These are phyloP conservation scores for Monosporozyma servazzii DNA, from an alignment of 805 yeast species.

Conservation along the genomic window DNA sequence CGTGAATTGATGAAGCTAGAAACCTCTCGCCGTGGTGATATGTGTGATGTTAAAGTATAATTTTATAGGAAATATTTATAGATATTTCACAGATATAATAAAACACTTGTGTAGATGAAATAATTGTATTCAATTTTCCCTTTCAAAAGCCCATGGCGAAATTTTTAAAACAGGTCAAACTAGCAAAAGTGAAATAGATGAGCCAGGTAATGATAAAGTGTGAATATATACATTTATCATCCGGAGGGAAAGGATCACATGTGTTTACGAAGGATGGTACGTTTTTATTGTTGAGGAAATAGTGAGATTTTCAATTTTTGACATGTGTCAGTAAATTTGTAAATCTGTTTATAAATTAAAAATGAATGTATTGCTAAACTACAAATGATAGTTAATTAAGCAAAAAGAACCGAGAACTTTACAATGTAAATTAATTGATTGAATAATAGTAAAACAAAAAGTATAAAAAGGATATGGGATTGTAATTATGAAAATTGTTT, in stretches of 20 bases:
- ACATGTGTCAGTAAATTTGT: background rate
- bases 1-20: conserved; percentile 82
- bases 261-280: no score
- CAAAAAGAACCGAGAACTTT: background rate
- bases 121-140: no score
- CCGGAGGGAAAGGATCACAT: no score
- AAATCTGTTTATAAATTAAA: background rate
- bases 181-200: no score
- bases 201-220: no score
- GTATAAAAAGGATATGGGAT: background rate
- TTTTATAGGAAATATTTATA: background rate
- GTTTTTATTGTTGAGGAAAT: no score
- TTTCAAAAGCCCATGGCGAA: background rate
- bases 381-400: background rate
- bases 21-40: conserved; percentile 47
- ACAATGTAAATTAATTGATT: background rate
- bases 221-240: no score
- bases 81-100: background rate
- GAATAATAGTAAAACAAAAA: no score
- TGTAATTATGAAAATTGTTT: background rate
- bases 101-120: background rate
- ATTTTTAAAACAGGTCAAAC: no score
- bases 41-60: conserved; percentile 33
- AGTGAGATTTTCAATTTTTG: background rate
- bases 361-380: background rate